Conservation (phyloP, 2,329 filamentous ascomycete species). For the Aspergillus sergii region DNA sequence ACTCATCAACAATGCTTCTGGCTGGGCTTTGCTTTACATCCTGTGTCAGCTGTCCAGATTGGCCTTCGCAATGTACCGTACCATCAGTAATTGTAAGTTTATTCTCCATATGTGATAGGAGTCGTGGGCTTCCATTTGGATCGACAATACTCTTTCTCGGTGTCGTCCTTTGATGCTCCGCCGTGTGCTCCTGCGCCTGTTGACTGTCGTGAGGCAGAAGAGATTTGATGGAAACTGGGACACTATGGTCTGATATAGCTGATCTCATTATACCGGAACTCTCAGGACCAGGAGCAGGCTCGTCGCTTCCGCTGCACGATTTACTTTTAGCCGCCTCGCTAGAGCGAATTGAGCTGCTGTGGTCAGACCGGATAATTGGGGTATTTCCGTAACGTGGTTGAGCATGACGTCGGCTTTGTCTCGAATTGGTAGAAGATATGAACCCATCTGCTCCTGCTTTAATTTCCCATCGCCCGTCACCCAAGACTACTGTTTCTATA, state of each 20-base stretch:
- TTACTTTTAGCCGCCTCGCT: not conserved
- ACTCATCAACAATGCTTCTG: not conserved
- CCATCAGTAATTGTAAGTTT: not conserved
- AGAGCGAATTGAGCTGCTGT: not conserved
- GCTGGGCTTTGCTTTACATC: not conserved
- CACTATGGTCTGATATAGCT: not conserved
- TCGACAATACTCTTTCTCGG: conserved; percentile 34
- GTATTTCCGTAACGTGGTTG: not conserved
- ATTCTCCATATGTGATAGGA: conserved; percentile 7
- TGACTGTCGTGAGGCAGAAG: not conserved
- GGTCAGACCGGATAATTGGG: too few relatives aligned
- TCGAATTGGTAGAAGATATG: not conserved
- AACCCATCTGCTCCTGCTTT: not conserved
- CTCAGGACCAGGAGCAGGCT: not conserved
- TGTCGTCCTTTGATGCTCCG: conserved; percentile 1
- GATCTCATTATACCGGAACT: not conserved
- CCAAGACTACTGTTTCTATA: not conserved
- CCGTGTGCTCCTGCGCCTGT: not conserved
- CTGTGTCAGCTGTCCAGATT: not conserved
- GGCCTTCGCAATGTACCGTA: not conserved
- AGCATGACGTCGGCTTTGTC: not conserved
- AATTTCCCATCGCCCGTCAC: not conserved
- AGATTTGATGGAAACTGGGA: too few relatives aligned
- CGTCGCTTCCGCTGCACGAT: not conserved
- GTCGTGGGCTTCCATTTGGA: conserved; percentile 40